These are phyloP conservation scores for Fomitopsis pulvina DNA, from an alignment of 768 basidiomycete species.

Conservation along the genomic window DNA sequence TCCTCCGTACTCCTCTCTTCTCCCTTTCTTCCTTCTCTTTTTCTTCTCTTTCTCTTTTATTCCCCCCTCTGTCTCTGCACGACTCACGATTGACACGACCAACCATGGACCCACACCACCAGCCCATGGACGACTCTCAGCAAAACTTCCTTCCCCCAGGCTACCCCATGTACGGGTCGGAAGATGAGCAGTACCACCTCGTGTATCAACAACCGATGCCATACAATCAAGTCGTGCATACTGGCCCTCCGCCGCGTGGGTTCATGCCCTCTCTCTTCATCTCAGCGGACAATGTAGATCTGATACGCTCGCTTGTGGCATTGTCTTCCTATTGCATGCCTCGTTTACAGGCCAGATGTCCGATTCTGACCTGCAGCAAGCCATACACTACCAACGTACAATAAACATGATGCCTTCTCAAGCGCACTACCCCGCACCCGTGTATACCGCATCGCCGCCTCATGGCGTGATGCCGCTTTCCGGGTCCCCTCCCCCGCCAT, in stretches of 20 bases:
- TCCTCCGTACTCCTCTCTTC: conserved; percentile 24
- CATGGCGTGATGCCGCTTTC: conserved; percentile 62
- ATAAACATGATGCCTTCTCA: conserved; percentile 56
- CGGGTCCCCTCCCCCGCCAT: conserved; percentile 58
- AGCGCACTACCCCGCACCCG: conserved; percentile 45
- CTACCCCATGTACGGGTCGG: conserved; percentile 29
- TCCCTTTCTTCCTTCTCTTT: conserved; percentile 27
- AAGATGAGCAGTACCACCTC: conserved; percentile 26
- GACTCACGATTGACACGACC: conserved; percentile 15
- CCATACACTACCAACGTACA: conserved; percentile 48
- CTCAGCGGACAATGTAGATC: conserved; percentile 44
- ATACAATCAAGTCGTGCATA: conserved; percentile 48
- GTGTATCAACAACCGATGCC: conserved; percentile 40
- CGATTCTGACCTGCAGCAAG: conserved; percentile 63
- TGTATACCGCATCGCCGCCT: conserved; percentile 48
- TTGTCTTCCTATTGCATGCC: conserved; percentile 29
- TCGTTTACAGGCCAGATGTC: conserved; percentile 55
- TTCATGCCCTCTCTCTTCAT: conserved; percentile 30
- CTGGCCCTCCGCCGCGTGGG: conserved; percentile 68
- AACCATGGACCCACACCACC: conserved; percentile 16
- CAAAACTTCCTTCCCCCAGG: conserved; percentile 22
- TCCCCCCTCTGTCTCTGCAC: conserved; percentile 17
- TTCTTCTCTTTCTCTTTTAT: conserved; percentile 27
- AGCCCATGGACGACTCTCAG: conserved; percentile 25
- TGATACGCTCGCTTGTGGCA: conserved; percentile 30